Conservation (phyloP, 108 stramenopile species). For the Nitzschia sp. region DNA sequence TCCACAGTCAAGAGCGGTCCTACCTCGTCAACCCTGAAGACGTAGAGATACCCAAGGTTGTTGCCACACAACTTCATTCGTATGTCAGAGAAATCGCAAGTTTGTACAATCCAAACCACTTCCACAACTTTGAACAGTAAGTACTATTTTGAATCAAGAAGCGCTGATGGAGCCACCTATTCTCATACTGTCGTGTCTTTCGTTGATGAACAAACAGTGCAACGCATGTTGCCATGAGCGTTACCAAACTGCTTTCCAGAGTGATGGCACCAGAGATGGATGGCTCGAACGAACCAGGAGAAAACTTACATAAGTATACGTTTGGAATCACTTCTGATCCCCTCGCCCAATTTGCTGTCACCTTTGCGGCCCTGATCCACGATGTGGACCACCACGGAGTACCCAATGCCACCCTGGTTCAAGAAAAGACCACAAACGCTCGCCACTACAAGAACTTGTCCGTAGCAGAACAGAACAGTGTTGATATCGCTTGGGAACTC, state of each 20-base stretch:
- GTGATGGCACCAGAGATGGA: constrained; percentile 12
- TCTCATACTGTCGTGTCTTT: too few species aligned
- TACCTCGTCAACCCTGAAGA: neutral
- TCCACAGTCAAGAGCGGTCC: neutral
- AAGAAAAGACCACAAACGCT: neutral
- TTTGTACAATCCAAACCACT: neutral
- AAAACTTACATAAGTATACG: neutral
- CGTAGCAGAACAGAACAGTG: constrained; percentile 9
- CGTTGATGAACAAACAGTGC: neutral
- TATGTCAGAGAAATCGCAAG: neutral
- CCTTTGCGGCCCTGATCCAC: neutral
- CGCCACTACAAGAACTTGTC: neutral
- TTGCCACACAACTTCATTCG: neutral
- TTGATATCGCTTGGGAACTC: constrained; percentile 4
- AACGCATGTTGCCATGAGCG: constrained; percentile 10
- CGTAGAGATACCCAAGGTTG: neutral
- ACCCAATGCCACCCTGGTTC: constrained; percentile 4
- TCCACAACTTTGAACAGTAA: constrained; percentile 2
- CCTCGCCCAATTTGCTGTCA: neutral
- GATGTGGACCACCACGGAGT: constrained; percentile 12
- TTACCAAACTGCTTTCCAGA: constrained; percentile 4
- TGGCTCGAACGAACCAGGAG: neutral
- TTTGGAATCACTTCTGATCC: constrained; percentile 9
- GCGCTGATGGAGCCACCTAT: too few species aligned
- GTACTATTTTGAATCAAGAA: neutral